Conservation (phyloP, 225 moss, liverwort and hornwort species). For the Asterella californica region DNA sequence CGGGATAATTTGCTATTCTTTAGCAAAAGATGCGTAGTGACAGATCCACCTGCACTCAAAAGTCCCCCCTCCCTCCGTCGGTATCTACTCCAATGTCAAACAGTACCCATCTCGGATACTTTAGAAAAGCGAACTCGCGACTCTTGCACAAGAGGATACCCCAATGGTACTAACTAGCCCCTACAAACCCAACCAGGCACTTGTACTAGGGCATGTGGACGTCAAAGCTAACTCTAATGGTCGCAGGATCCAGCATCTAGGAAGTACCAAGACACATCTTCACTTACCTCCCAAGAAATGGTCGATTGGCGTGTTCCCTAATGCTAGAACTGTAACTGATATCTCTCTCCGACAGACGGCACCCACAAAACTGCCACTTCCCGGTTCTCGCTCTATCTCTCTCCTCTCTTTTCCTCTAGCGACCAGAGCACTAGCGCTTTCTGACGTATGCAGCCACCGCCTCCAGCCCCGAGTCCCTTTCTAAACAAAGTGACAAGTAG, state of each 20-base stretch:
- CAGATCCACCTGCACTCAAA: not conserved
- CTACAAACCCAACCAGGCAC: not conserved
- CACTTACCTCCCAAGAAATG: not conserved
- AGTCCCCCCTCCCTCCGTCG: not conserved
- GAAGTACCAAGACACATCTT: not conserved
- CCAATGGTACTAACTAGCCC: too few species aligned
- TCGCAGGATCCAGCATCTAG: not conserved
- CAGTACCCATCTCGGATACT: not conserved
- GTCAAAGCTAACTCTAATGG: not conserved
- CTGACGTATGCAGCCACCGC: not conserved
- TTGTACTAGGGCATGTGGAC: not conserved
- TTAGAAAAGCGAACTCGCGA: not conserved
- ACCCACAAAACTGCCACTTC: too few species aligned
- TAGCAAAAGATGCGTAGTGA: not conserved
- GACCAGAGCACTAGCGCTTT: not conserved
- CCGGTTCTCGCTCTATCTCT: not conserved
- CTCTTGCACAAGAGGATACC: not conserved
- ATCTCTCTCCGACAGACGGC: not conserved
- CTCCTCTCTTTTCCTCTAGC: not conserved
- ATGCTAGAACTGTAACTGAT: not conserved
- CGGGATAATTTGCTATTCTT: not conserved
- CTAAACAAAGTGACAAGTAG: not conserved
- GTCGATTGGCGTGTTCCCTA: not conserved
- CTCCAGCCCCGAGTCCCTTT: not conserved
- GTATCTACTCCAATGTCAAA: not conserved